These are phyloP conservation scores for Fagopyrum esculentum DNA, from an alignment of 148 eudicot species.

Conservation along the genomic window DNA sequence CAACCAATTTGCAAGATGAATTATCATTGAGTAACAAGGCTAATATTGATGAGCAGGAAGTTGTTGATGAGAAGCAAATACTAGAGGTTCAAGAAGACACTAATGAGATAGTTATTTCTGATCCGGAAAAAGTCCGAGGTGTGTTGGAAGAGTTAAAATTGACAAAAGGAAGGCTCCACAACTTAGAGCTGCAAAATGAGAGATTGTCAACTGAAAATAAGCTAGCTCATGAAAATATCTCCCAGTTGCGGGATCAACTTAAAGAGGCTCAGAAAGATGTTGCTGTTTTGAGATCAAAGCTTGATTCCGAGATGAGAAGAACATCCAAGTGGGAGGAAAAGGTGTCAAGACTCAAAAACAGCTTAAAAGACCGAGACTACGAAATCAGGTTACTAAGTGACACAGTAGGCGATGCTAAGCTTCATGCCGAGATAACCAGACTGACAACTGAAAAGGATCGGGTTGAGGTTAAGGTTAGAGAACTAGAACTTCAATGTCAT, in stretches of 20 bases:
- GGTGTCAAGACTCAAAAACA: conserved; percentile 60
- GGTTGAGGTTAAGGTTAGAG: conserved; percentile 58
- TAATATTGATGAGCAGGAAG: conserved; percentile 6
- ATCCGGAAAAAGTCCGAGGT: conserved; percentile 12
- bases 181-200: conserved; percentile 45
- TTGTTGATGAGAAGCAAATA: conserved; percentile 15
- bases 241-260: conserved; percentile 49
- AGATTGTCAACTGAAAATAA: conserved; percentile 48
- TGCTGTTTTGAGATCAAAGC: conserved; percentile 45
- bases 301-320: conserved; percentile 59
- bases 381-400: conserved; percentile 74
- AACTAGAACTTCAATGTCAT: conserved; percentile 62
- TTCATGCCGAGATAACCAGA: conserved; percentile 51
- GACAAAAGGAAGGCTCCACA: conserved; percentile 40
- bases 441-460: conserved; percentile 44
- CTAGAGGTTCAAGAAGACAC: conserved; percentile 23
- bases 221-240: conserved; percentile 29
- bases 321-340: conserved; percentile 56
- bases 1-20: background rate
- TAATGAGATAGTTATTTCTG: background rate
- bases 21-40: background rate
- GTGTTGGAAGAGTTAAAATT: conserved; percentile 42
- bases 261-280: conserved; percentile 52
- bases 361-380: conserved; percentile 60
- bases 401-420: conserved; percentile 50